A percentile compares a stretch with the other conserved stretches of the same genome.
These are phyloP conservation scores for Chenopodium formosanum DNA, from an alignment of 148 eudicot genomes.

Conservation along the genomic window DNA sequence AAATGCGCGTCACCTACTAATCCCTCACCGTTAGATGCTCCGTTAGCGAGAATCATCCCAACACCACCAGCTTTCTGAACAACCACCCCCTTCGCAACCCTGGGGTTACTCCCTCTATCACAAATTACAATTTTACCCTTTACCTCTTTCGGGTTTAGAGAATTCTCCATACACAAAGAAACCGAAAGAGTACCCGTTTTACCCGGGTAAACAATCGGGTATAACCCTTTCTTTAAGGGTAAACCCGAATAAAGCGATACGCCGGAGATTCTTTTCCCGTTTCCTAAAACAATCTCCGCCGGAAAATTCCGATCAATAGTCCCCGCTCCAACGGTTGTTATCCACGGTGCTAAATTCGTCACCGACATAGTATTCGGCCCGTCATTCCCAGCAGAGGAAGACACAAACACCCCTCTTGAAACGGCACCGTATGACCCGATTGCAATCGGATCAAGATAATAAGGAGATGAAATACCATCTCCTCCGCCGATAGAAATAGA, in stretches of 20 bases:
- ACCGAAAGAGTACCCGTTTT: constrained; percentile 68
- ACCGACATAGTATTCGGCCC: constrained; percentile 95
- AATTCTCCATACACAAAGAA: constrained; percentile 88
- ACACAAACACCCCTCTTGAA: constrained; percentile 72
- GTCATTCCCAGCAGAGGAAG: constrained; percentile 92
- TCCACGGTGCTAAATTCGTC: constrained; percentile 93
- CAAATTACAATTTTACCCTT: constrained; percentile 87
- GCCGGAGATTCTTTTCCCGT: constrained; percentile 65
- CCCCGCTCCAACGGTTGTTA: constrained; percentile 89
- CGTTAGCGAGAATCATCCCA: constrained; percentile 87
- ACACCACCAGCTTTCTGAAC: constrained; percentile 93
- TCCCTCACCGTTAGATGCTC: constrained; percentile 80
- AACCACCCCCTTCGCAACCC: constrained; percentile 90
- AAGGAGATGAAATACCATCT: constrained; percentile 88
- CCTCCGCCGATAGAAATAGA: constrained; percentile 95
- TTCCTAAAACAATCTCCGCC: constrained; percentile 65
- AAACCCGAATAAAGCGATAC: constrained; percentile 79
- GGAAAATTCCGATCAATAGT: constrained; percentile 92
- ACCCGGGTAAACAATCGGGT: constrained; percentile 83
- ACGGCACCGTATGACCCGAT: constrained; percentile 92
- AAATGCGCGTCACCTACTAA: constrained; percentile 89
- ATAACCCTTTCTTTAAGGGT: constrained; percentile 50
- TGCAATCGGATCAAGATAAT: constrained; percentile 94
- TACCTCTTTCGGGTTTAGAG: constrained; percentile 62
- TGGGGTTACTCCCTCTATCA: constrained; percentile 79